Conservation (phyloP, 768 basidiomycete genomes). For the Leccinum truebloodii region DNA sequence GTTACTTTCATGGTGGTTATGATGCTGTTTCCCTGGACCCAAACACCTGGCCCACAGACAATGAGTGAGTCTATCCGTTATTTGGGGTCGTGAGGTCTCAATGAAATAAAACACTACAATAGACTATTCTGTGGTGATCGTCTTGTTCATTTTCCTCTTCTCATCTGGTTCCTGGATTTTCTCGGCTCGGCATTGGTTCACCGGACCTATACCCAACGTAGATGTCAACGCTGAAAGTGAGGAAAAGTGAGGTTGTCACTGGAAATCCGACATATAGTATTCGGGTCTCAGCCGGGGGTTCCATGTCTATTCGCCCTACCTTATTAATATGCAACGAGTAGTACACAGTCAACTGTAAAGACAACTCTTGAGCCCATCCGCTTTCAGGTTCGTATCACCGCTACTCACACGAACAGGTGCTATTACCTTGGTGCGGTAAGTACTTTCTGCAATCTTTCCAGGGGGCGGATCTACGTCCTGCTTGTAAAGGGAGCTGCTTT, state of each 20-base stretch:
- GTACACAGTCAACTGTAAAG: background rate
- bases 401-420: no score
- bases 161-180: conserved; percentile 32
- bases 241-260: background rate
- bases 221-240: background rate
- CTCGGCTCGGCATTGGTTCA: conserved; percentile 37
- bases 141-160: conserved; percentile 32
- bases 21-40: conserved; percentile 34
- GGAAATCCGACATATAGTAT: conserved; percentile 14
- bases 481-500: conserved; percentile 66
- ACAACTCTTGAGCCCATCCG: conserved; percentile 8
- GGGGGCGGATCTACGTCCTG: conserved; percentile 68
- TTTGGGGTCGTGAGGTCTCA: background rate
- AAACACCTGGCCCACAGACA: conserved; percentile 20
- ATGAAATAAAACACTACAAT: background rate
- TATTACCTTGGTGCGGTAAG: conserved; percentile 74
- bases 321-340: background rate
- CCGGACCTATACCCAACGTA: conserved; percentile 33
- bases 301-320: background rate
- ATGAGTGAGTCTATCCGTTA: conserved; percentile 37
- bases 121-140: conserved; percentile 31
- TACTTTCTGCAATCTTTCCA: conserved; percentile 52
- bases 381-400: conserved; percentile 33
- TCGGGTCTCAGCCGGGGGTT: conserved; percentile 11
- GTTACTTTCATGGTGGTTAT: conserved; percentile 36